Evolutionary conservation across 2,329 filamentous ascomycete species (phyloP).

Genomic region (Macrophomina tecta): DNA sequence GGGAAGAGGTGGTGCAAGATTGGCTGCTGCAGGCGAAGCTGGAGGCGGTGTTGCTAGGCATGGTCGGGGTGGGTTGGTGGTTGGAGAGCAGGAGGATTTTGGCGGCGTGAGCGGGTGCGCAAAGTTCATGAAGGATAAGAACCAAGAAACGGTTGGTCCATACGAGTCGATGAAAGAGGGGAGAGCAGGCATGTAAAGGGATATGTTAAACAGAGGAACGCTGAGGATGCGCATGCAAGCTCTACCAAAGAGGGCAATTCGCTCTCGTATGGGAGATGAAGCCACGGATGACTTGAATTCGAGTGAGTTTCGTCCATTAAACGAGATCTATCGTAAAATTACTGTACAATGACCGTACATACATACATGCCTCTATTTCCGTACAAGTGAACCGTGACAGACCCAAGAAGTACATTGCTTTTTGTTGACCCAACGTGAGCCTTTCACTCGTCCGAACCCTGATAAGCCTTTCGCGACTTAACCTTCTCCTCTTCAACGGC

Average conservation of each 20-base stretch:
- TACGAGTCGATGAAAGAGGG: neutral
- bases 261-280: neutral
- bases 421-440: neutral
- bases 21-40: constrained; percentile 18
- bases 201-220: no score
- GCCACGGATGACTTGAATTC: neutral
- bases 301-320: constrained; percentile 12
- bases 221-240: no score
- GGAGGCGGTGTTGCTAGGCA: constrained; percentile 7
- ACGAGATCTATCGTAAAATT: constrained; percentile 11
- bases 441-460: constrained; percentile 15
- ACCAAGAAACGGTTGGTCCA: no score
- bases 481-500: neutral
- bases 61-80: constrained; percentile 15
- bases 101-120: neutral
- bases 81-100: constrained; percentile 25
- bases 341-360: neutral
- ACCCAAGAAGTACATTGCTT: constrained; percentile 1
- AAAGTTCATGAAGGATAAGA: no score
- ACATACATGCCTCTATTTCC: neutral
- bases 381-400: neutral
- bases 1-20: constrained; percentile 5
- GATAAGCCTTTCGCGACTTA: constrained; percentile 3
- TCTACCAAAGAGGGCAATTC: no score
- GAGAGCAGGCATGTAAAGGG: no score